Evolutionary conservation across 768 basidiomycete species (phyloP), one percentile per base, ranked within the genome.

Genomic region (Tulasnella sp.): DNA sequence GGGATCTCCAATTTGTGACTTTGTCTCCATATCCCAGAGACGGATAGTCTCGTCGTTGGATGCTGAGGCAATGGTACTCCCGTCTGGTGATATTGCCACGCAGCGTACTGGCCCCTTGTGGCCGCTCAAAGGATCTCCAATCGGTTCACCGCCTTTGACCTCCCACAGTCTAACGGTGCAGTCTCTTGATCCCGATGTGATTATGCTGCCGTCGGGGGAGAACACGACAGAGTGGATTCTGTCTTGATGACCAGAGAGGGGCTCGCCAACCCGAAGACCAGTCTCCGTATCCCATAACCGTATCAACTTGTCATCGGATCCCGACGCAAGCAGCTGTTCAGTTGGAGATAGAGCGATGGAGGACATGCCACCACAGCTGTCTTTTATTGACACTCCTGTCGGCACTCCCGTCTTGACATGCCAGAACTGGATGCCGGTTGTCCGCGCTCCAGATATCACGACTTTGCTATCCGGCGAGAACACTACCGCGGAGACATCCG

Each of bases 141-240:
- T 65, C 4, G n/a, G 16, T 17, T 26, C 12, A 22, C 52, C 29
- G 75, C n/a, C n/a, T n/a, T n/a, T n/a, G n/a, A n/a, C n/a, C n/a
- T 83, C 82, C 83, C 83, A 84, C 1, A 84, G 79, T 41, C 82
- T 78, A 52, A 84, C 80, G 75, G 82, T 79, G 29, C 81, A 80
- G 75, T 84, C 83, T 26, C 81, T 75, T 39, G 78, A 79, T 3
- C 82, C 82, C 16, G 82, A 82, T 44, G 81, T 81, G 39, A 84
- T 78, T 65, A 81, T 77, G 62, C 78, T 77, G 7, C 81, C 81
- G 75, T 83, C 82, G 35, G 82, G 82, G 11, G 81, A 82, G 69
- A 83, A 80, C 75, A 78, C 75, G 70, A 83, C 81, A 47, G 77
- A 79, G 1, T 81, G 82, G 65, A 84, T 80, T 3, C 81, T 80